Evolutionary conservation across 768 basidiomycete genomes (phyloP), one percentile per base, ranked within the genome.

Genomic region (Rhizopogon vinicolor): DNA sequence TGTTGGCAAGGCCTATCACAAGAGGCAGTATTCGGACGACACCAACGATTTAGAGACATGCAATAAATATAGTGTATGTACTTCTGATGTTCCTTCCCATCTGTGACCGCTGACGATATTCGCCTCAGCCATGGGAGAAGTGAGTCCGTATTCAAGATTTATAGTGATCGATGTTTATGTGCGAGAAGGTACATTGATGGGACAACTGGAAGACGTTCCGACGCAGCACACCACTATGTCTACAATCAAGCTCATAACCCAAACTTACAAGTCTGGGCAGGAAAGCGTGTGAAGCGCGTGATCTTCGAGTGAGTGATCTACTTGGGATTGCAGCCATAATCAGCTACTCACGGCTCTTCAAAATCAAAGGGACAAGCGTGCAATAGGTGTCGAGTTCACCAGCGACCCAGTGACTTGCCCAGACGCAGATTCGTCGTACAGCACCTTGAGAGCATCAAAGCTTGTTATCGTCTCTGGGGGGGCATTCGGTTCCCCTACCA

Each of bases 401-500:
- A 68, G 76, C 53, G 53, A 60, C 35, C 60, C 62, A 9, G 52
- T 57, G 7, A 49, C 54, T 10, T 44, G 41, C 53, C 58, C 54
- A 52, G 54, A 51, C 62, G 60, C 60, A 66, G 48, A 53, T 58
- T 43, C 16, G 59, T 65, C 13, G 61, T 58, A 35, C 51, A 56
- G 3, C 58, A 68, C 5, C 7, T 72, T 66, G 14, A 65, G 58
- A 58, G 74, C 74, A 14, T 72, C 74, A 6, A 68, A 69, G 3
- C 65, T 83, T 2, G 76, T 85, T 0, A 75, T 84, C 16, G 41
- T 85, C 14, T 76, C 79, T 1, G 75, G 75, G 3, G 84, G 83
- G 0, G 72, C 82, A 0, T 79, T 85, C 54, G 83, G 83, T 2
- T 81, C 82, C 0, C 79, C 83, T 1, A 64, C 77, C 2, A 80